A percentile compares a stretch with the other conserved stretches of the same genome.
These are phyloP conservation scores for Sugiyamaella chiloensis DNA, from an alignment of 805 yeast species.

Conservation along the genomic window DNA sequence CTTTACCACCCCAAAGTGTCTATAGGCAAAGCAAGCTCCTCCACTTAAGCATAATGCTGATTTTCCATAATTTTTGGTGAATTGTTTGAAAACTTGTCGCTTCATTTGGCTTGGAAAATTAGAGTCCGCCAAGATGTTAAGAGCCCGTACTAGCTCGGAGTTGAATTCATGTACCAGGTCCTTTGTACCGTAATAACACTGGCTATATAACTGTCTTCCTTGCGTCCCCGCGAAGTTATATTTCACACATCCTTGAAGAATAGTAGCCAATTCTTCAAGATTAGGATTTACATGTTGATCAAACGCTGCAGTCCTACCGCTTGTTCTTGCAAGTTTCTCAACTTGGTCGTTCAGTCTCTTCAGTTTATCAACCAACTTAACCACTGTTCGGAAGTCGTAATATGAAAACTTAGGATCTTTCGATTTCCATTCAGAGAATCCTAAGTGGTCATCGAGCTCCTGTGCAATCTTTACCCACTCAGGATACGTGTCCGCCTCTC, in stretches of 20 bases:
- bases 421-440: constrained; percentile 59
- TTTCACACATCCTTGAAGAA: constrained; percentile 64
- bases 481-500: constrained; percentile 48
- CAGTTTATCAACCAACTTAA: constrained; percentile 46
- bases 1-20: constrained; percentile 72
- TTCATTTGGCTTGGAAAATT: constrained; percentile 38
- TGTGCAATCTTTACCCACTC: constrained; percentile 65
- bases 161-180: constrained; percentile 53
- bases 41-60: constrained; percentile 73
- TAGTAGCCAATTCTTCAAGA: constrained; percentile 46
- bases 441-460: constrained; percentile 53
- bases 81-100: constrained; percentile 51
- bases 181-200: constrained; percentile 74
- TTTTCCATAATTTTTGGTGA: constrained; percentile 64
- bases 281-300: neutral
- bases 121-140: constrained; percentile 5
- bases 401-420: constrained; percentile 57
- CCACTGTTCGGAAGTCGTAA: constrained; percentile 63
- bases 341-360: constrained; percentile 27
- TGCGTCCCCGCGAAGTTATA: constrained; percentile 78
- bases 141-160: constrained; percentile 42
- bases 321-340: neutral
- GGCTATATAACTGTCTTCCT: constrained; percentile 66
- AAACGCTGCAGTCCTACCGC: neutral
- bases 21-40: constrained; percentile 75